These are phyloP conservation scores for Pyrenophora graminea DNA, from an alignment of 2,329 filamentous ascomycete species.

Conservation along the genomic window DNA sequence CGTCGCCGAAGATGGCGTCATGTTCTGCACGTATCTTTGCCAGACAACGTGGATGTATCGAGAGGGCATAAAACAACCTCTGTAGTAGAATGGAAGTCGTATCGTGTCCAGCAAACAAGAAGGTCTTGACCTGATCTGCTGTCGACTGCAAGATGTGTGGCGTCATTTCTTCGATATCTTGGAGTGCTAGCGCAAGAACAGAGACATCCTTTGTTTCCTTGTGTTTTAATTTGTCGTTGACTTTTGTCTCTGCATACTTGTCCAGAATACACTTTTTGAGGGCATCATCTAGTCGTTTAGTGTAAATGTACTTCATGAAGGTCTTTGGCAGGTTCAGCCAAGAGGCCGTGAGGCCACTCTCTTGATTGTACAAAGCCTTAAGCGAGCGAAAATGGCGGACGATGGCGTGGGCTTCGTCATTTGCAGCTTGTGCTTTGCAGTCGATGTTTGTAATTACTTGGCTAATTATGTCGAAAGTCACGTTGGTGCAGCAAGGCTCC, in stretches of 20 bases:
- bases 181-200: conserved; percentile 41
- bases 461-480: conserved; percentile 46
- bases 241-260: conserved; percentile 33
- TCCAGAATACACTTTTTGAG: conserved; percentile 34
- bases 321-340: conserved; percentile 29
- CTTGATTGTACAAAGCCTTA: conserved; percentile 22
- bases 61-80: conserved; percentile 39
- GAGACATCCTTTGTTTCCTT: conserved; percentile 33
- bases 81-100: conserved; percentile 47
- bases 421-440: conserved; percentile 34
- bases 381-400: conserved; percentile 31
- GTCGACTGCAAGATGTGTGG: conserved; percentile 43
- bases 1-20: conserved; percentile 56
- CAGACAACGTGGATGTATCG: conserved; percentile 36
- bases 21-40: conserved; percentile 53
- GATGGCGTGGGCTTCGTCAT: conserved; percentile 26
- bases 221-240: conserved; percentile 15
- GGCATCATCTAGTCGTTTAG: conserved; percentile 28
- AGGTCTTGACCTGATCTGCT: conserved; percentile 49
- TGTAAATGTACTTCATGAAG: conserved; percentile 26
- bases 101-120: conserved; percentile 55
- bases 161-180: conserved; percentile 41
- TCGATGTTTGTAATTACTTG: conserved; percentile 37
- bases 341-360: conserved; percentile 26
- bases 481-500: conserved; percentile 37